A percentile compares a stretch with the other conserved stretches of the same genome.
Conservation (phyloP, 2,329 filamentous ascomycete genomes). For the Orbilia ellipsospora region DNA sequence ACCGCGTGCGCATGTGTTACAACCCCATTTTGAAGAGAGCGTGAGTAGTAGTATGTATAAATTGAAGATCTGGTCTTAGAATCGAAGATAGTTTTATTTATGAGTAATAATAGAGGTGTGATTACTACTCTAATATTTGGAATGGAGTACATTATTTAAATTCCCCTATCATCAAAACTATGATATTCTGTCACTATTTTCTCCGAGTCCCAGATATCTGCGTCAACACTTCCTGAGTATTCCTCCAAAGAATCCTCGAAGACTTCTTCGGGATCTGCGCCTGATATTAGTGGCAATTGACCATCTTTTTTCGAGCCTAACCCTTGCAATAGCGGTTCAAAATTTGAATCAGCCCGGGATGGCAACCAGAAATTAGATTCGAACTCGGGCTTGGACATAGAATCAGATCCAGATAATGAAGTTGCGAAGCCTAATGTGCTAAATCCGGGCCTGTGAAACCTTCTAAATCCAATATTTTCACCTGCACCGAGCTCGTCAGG, state of each 20-base stretch:
- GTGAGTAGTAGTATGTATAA: no score
- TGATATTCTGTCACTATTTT: neutral
- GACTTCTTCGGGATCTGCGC: neutral
- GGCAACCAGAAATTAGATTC: no score
- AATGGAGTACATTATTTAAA: neutral
- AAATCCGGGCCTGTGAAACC: no score
- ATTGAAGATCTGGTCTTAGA: no score
- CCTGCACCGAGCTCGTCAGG: conserved; percentile 18
- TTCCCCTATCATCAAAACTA: neutral
- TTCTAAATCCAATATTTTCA: conserved; percentile 8
- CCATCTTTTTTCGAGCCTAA: neutral
- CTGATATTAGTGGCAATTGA: neutral
- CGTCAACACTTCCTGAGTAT: neutral
- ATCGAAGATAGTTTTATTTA: no score
- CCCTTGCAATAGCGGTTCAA: conserved; percentile 6
- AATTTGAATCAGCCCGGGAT: neutral
- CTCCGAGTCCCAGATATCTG: neutral
- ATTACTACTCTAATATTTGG: no score
- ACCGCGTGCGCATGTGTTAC: no score
- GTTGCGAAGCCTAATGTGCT: no score
- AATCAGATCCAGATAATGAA: no score
- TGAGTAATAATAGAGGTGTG: no score
- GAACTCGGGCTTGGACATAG: no score
- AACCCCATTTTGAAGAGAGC: no score
- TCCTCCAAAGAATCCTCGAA: neutral